phyloP scores from a whole-genome alignment of 2,329 filamentous ascomycete species.

The Aspergillus sp. region DNA sequence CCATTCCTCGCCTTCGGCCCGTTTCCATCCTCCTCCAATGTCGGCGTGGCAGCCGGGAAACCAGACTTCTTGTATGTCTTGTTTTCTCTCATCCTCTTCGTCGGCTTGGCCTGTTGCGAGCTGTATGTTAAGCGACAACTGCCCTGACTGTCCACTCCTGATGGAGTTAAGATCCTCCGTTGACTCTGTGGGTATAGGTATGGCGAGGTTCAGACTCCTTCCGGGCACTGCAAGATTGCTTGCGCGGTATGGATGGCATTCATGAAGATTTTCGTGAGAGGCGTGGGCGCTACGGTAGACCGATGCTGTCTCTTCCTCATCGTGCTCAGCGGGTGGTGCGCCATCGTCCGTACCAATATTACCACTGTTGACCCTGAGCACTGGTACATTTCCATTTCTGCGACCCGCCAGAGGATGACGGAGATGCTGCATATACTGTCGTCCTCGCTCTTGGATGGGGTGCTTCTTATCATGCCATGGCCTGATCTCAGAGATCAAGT shows the following conservation, averaged over 20 bases:
- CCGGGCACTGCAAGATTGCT: conserved; percentile 21
- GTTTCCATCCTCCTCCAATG: conserved; percentile 74
- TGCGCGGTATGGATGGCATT: conserved; percentile 32
- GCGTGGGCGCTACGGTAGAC: conserved; percentile 32
- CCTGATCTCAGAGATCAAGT: conserved; percentile 54
- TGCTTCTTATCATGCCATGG: conserved; percentile 29
- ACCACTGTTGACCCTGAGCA: conserved; percentile 36
- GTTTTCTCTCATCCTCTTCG: conserved; percentile 44
- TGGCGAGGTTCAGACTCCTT: conserved; percentile 25
- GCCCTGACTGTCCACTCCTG: conserved; percentile 31
- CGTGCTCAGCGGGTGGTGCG: conserved; percentile 2
- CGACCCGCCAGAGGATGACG: conserved; percentile 19
- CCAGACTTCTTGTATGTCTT: conserved; percentile 75
- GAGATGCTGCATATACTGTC: conserved; percentile 26
- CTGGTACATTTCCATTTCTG: conserved; percentile 28
- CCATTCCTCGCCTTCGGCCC: conserved; percentile 55
- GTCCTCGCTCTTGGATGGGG: conserved; percentile 23
- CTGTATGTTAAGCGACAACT: conserved; percentile 33
- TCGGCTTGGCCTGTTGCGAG: conserved; percentile 13
- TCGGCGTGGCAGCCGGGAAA: conserved; percentile 79
- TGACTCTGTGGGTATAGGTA: conserved; percentile 31
- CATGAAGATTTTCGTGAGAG: conserved; percentile 24
- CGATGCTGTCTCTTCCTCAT: conserved; percentile 25
- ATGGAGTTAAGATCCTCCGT: conserved; percentile 35
- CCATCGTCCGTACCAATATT: conserved; percentile 5